Evolutionary conservation across 306 rosid species (phyloP), one percentile per base, ranked within the genome.

Genomic region (Pterocarpus macrocarpus): DNA sequence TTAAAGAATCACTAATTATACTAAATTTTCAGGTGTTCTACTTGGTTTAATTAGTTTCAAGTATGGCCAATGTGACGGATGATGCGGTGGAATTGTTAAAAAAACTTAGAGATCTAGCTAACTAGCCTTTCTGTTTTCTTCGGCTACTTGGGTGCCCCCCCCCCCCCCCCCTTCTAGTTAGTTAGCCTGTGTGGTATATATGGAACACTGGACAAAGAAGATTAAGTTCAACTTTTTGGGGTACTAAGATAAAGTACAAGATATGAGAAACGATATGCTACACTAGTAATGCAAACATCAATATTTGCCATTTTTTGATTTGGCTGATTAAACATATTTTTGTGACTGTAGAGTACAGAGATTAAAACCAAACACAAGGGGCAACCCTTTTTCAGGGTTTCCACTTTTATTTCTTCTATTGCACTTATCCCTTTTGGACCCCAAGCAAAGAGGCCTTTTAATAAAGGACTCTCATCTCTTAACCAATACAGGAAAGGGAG

Each of bases 341-440:
- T 64, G 82, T 47, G 80, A 45, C 16, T 64, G 38, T 16, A 16
- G 61, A 52, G 83, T 63, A 77, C 44, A 76, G 44, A 77, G 80
- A 55, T 36, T 70, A 81, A 75, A 66, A 64, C 44, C 47, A 82
- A 69, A 58, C 81, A 72, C 38, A 59, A 50, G 56, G 66, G 56
- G 58, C 16, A 50, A 50, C 56, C 56, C 79, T 80, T 66, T 78
- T 5, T 86, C 32, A 22, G 83, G 82, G 85, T 81, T 88, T 87
- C 84, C 62, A 64, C 65, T 81, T 90, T 53, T 76, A 71, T 77
- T 80, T 69, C 64, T 68, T 53, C 38, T 45, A 15, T 49, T 64
- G 69, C 81, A 76, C 77, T 79, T 86, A 84, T 79, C 89, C 89
- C 83, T 84, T 92, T 92, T 86, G 86, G 88, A 77, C 74, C 88